Evolutionary conservation across 176 grass and related monocot species (phyloP).

Genomic region (Urochloa ruziziensis): DNA sequence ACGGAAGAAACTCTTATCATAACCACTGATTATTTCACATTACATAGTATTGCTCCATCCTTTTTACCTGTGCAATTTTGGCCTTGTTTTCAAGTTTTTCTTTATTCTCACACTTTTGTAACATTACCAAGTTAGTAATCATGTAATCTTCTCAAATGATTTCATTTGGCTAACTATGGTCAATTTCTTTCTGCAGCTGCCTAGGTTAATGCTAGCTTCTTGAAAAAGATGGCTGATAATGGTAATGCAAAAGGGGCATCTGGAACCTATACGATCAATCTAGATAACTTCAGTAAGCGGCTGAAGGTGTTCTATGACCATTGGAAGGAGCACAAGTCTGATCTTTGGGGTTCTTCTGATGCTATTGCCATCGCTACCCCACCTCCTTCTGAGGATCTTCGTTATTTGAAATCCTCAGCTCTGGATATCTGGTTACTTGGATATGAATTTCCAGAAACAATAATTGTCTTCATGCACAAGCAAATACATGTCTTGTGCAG

Average conservation of each 20-base stretch:
- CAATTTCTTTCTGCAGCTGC: constrained; percentile 23
- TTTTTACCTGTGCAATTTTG: neutral
- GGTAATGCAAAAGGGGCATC: constrained; percentile 29
- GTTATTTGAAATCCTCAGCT: constrained; percentile 79
- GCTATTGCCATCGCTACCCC: constrained; percentile 75
- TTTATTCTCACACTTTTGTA: neutral
- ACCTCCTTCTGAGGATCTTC: constrained; percentile 78
- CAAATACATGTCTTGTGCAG: constrained; percentile 82
- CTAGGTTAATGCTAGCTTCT: constrained; percentile 29
- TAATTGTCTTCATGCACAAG: constrained; percentile 75
- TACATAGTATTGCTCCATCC: neutral
- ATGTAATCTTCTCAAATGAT: neutral
- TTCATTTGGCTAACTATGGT: neutral
- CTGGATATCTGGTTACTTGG: constrained; percentile 81
- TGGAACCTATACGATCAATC: constrained; percentile 55
- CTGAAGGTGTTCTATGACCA: constrained; percentile 69
- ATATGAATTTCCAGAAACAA: constrained; percentile 94
- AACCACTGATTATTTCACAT: neutral
- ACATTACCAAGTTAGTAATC: neutral
- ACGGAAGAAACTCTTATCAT: neutral
- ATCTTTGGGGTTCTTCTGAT: constrained; percentile 69
- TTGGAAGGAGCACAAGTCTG: constrained; percentile 56
- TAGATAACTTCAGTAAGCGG: constrained; percentile 65
- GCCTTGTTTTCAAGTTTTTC: neutral
- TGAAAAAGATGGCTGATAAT: constrained; percentile 51